These are phyloP conservation scores for Geotrichum bryndzae DNA, from an alignment of 1,139 yeast genomes.

Conservation along the genomic window DNA sequence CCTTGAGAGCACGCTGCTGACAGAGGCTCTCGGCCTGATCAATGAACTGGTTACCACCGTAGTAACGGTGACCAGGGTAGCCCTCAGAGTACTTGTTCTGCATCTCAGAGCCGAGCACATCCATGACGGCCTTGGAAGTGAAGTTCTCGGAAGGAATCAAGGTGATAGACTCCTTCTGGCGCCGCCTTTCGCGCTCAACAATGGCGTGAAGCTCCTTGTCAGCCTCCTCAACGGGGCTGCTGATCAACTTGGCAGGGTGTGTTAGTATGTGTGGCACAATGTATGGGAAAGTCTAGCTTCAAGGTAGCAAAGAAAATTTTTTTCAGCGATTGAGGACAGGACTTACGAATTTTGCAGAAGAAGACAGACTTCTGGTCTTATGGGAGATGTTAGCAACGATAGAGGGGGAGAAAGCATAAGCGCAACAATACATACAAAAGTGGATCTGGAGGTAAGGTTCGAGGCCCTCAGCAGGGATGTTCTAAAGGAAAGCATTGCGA, in stretches of 20 bases:
- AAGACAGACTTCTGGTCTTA: slow-evolving; percentile 10
- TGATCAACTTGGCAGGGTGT: slow-evolving; percentile 10
- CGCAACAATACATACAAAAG: slow-evolving; percentile 1
- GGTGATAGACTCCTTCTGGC: slow-evolving; percentile 92
- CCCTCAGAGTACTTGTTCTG: slow-evolving; percentile 98
- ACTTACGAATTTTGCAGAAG: slow-evolving; percentile 10
- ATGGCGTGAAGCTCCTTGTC: slow-evolving; percentile 45
- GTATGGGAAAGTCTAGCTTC: background rate
- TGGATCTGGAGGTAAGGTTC: background rate
- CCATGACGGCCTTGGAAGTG: slow-evolving; percentile 94
- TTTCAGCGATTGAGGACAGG: background rate
- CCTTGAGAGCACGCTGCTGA: slow-evolving; percentile 87
- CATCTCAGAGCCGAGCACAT: slow-evolving; percentile 96
- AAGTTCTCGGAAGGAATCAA: slow-evolving; percentile 95
- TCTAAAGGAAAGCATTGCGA: slow-evolving; percentile 10
- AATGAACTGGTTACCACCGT: slow-evolving; percentile 94
- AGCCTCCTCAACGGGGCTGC: slow-evolving; percentile 27
- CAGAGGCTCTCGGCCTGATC: slow-evolving; percentile 89
- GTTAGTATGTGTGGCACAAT: background rate
- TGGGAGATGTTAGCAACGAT: background rate
- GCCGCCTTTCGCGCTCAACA: slow-evolving; percentile 78
- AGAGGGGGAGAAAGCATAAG: background rate
- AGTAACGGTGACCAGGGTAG: slow-evolving; percentile 94
- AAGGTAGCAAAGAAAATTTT: background rate
- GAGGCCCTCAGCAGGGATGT: slow-evolving; percentile 11